A percentile compares a stretch with the other conserved stretches of the same genome.
These are phyloP conservation scores for Ascodesmis nigricans DNA, from an alignment of 495 filamentous ascomycete genomes.

Conservation along the genomic window DNA sequence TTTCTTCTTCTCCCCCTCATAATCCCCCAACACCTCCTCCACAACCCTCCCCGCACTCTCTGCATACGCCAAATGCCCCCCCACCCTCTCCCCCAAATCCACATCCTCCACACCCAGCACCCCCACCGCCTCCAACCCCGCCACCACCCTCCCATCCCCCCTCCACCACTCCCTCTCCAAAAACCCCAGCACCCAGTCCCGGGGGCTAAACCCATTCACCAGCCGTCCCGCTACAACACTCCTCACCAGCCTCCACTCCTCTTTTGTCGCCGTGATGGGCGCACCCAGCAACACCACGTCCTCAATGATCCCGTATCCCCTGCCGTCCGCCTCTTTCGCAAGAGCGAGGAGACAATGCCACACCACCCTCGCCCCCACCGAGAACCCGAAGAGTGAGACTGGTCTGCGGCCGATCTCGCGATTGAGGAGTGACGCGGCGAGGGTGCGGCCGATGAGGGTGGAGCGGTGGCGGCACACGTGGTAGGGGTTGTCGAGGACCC, in stretches of 20 bases:
- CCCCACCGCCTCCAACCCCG: slow-evolving; percentile 13
- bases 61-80: slow-evolving; percentile 19
- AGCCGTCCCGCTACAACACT: slow-evolving; percentile 14
- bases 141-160: slow-evolving; percentile 16
- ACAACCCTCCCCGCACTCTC: slow-evolving; percentile 12
- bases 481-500: slow-evolving; percentile 79
- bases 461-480: slow-evolving; percentile 56
- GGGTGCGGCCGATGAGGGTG: slow-evolving; percentile 65
- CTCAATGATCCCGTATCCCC: slow-evolving; percentile 69
- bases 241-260: slow-evolving; percentile 10
- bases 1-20: slow-evolving; percentile 3
- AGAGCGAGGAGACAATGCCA: slow-evolving; percentile 60
- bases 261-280: slow-evolving; percentile 34
- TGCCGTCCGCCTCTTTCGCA: too few species aligned
- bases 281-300: slow-evolving; percentile 69
- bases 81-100: slow-evolving; percentile 10
- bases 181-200: slow-evolving; percentile 17
- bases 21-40: slow-evolving; percentile 14
- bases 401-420: slow-evolving; percentile 74
- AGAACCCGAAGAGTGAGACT: slow-evolving; percentile 73
- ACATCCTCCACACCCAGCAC: slow-evolving; percentile 16
- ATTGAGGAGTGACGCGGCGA: slow-evolving; percentile 75
- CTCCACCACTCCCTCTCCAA: slow-evolving; percentile 17
- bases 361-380: slow-evolving; percentile 73
- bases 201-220: slow-evolving; percentile 14